A percentile compares a stretch with the other conserved stretches of the same genome.
Evolutionary conservation across 306 rosid genomes (phyloP).

Genomic region (Leucaena leucocephala): DNA sequence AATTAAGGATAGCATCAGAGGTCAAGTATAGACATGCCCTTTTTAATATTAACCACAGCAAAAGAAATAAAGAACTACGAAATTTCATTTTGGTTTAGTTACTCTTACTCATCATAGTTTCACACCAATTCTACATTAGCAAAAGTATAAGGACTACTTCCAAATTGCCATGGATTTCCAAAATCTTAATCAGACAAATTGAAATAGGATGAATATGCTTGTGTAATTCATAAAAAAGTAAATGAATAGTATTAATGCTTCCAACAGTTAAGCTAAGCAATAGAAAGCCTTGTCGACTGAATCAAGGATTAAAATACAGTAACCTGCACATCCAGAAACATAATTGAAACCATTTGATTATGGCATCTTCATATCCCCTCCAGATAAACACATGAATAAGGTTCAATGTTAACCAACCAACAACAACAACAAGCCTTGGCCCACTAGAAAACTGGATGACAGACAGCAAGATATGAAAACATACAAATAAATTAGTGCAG

Average conservation of each 20-base stretch:
- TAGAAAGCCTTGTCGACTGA: not conserved
- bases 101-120: not conserved
- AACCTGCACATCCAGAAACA: not conserved
- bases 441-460: not conserved
- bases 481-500: not conserved
- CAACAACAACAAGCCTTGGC: no score
- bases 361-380: not conserved
- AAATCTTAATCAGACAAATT: not conserved
- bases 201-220: not conserved
- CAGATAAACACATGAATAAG: not conserved
- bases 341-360: not conserved
- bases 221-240: not conserved
- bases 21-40: not conserved
- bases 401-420: not conserved
- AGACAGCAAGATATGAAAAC: not conserved
- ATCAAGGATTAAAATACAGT: slow-evolving; percentile 16
- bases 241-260: not conserved
- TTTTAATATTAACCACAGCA: not conserved
- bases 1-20: not conserved
- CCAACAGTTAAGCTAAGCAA: not conserved
- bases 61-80: not conserved
- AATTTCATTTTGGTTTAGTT: not conserved
- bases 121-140: slow-evolving; percentile 1
- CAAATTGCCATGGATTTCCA: not conserved
- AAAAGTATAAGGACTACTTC: not conserved